Conservation (phyloP, 768 basidiomycete species). For the Steccherinum ochraceum region DNA sequence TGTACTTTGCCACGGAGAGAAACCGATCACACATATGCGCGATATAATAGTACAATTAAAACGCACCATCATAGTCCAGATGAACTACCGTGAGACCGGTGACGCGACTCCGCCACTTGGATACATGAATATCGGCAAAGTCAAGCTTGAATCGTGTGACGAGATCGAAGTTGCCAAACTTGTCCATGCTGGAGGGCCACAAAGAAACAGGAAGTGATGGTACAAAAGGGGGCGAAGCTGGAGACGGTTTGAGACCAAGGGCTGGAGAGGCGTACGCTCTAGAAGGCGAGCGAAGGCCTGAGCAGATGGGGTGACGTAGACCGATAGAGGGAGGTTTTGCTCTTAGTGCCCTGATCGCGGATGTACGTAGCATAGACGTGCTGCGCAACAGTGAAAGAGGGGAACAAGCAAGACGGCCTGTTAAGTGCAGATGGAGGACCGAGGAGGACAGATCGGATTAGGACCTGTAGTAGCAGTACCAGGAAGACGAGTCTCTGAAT, state of each 20-base stretch:
- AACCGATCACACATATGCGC: background rate
- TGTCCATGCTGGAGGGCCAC: constrained; percentile 1
- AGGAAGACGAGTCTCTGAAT: no score
- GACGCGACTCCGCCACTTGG: constrained; percentile 82
- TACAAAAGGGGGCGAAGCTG: constrained; percentile 13
- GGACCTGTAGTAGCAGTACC: no score
- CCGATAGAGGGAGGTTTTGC: background rate
- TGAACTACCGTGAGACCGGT: constrained; percentile 90
- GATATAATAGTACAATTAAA: background rate
- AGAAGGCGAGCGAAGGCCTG: background rate
- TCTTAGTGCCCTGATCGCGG: background rate
- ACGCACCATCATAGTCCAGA: constrained; percentile 80
- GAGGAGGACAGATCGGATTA: no score
- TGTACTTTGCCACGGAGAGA: constrained; percentile 25
- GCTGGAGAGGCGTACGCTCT: background rate
- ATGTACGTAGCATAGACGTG: background rate
- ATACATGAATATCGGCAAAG: constrained; percentile 73
- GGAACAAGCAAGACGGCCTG: no score
- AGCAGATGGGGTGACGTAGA: background rate
- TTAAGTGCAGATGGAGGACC: no score
- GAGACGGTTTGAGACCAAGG: constrained; percentile 6
- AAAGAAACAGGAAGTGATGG: constrained; percentile 11
- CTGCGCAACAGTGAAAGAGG: no score
- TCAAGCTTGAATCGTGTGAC: constrained; percentile 70
- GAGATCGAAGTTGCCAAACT: constrained; percentile 78